A percentile compares a stretch with the other conserved stretches of the same genome.
phyloP scores from a whole-genome alignment of 768 basidiomycete genomes.

The Russula abietina region DNA sequence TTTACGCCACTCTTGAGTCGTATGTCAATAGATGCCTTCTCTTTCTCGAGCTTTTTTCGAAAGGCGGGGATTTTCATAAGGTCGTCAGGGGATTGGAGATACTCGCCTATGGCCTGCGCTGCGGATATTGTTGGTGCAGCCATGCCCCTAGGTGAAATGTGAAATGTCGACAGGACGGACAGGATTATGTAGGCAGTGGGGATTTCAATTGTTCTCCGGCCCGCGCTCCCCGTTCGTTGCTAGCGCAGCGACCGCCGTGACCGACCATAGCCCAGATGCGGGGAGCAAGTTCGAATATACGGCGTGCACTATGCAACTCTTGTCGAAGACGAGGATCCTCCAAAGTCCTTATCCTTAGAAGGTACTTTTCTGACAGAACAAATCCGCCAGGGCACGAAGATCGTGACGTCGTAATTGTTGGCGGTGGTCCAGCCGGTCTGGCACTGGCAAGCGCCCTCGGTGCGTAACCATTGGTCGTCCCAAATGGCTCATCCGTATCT shows the following conservation, averaged over 20 bases:
- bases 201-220: background rate
- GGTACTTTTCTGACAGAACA: background rate
- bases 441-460: constrained; percentile 84
- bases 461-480: constrained; percentile 33
- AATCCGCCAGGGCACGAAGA: constrained; percentile 33
- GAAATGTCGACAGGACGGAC: too few species aligned
- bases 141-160: constrained; percentile 32
- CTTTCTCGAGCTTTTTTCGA: constrained; percentile 92
- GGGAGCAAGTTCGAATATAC: background rate
- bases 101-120: constrained; percentile 82
- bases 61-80: constrained; percentile 82
- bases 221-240: background rate
- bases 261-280: background rate
- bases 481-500: constrained; percentile 3
- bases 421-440: constrained; percentile 89
- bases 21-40: constrained; percentile 90
- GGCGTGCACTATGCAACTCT: background rate
- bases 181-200: background rate
- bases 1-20: constrained; percentile 87
- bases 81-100: constrained; percentile 90
- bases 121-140: constrained; percentile 60
- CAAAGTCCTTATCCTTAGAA: too few species aligned
- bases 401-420: constrained; percentile 88
- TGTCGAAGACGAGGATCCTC: background rate
- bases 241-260: too few species aligned